Base-by-base conservation (phyloP, 805 yeast genomes). In the Teunomyces pallodes region DNA sequence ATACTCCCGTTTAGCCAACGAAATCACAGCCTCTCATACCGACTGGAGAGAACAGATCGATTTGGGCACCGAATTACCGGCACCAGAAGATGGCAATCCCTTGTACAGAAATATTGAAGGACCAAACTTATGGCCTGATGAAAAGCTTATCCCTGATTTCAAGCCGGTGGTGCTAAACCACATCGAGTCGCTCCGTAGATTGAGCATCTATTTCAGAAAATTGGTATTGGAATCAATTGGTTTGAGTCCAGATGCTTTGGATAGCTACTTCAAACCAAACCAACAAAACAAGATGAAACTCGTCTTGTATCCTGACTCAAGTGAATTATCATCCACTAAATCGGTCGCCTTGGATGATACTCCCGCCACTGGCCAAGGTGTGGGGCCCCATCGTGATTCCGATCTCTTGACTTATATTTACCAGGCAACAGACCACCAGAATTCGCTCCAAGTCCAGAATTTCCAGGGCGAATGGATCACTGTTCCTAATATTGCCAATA, bases 311-410 rank as follows among this genome's bases (percentile, higher is more conserved):
- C 87, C 87, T 3, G 82, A 78, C 45, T 57, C 60, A 1, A 40
- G 50, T 0, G 62, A 64, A 41, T 58, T 70, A 40, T 49, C 41
- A n/a, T 51, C 55, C 2, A 49, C 51, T 7, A 47, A 52, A 33
- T 57, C 68, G 28, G 55, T 51, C 6, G 68, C 66, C 1, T 48
- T 64, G 26, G 52, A 64, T 13, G 72, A 68, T 46, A 56, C 62
- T 16, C 63, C 65, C 10, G 53, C 61, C 7, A 56, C 66, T 20
- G 47, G 46, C 9, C 84, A 79, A 54, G 86, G 86, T 0, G 79
- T 75, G 13, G 87, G 87, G 1, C 84, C 86, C 3, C 90, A 84
- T 57, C 74, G 86, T 48, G 90, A 85, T 56, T 79, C 83, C 3
- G 86, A 82, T 46, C 70, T 83, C 56, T 57, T 83, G 27, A 83